phyloP scores from a whole-genome alignment of 1,284 basidiomycete species.

The Trichosporon faecale region DNA sequence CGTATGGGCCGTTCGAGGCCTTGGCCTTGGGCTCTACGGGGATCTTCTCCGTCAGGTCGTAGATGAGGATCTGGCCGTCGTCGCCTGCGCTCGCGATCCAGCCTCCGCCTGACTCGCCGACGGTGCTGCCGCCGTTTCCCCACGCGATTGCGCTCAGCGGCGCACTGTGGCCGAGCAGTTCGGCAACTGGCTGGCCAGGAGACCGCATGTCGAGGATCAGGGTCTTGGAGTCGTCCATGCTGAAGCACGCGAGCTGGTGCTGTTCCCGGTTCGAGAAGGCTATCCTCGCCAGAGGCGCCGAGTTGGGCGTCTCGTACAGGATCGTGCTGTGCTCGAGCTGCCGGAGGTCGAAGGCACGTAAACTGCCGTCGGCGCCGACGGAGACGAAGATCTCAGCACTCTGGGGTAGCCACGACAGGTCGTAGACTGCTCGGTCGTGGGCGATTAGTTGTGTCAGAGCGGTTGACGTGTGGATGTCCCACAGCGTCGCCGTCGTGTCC shows the following conservation, averaged over 20 bases:
- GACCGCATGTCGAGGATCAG: slow-evolving; percentile 92
- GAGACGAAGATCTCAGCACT: slow-evolving; percentile 97
- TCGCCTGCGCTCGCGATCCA: slow-evolving; percentile 83
- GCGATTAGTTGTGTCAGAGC: slow-evolving; percentile 97
- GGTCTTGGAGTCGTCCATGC: slow-evolving; percentile 73
- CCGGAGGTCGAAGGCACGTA: slow-evolving; percentile 94
- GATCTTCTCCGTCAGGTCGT: slow-evolving; percentile 63
- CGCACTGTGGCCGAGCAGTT: slow-evolving; percentile 71
- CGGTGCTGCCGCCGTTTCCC: slow-evolving; percentile 58
- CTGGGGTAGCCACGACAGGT: slow-evolving; percentile 87
- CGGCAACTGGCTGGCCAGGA: slow-evolving; percentile 88
- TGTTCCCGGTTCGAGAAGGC: slow-evolving; percentile 60
- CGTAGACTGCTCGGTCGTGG: slow-evolving; percentile 87
- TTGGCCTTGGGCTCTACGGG: slow-evolving; percentile 26
- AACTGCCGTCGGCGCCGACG: slow-evolving; percentile 93
- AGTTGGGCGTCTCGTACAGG: slow-evolving; percentile 81
- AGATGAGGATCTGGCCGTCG: slow-evolving; percentile 83
- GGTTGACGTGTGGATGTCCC: slow-evolving; percentile 95
- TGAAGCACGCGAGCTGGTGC: slow-evolving; percentile 52
- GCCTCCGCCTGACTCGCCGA: slow-evolving; percentile 61
- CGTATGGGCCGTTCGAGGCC: slow-evolving; percentile 19
- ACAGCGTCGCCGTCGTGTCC: slow-evolving; percentile 91
- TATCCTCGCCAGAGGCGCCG: slow-evolving; percentile 71
- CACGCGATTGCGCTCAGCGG: slow-evolving; percentile 78
- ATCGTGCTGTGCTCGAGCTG: slow-evolving; percentile 98